Conservation (phyloP, 352 stramenopile genomes). For the Phytophthora rubi region DNA sequence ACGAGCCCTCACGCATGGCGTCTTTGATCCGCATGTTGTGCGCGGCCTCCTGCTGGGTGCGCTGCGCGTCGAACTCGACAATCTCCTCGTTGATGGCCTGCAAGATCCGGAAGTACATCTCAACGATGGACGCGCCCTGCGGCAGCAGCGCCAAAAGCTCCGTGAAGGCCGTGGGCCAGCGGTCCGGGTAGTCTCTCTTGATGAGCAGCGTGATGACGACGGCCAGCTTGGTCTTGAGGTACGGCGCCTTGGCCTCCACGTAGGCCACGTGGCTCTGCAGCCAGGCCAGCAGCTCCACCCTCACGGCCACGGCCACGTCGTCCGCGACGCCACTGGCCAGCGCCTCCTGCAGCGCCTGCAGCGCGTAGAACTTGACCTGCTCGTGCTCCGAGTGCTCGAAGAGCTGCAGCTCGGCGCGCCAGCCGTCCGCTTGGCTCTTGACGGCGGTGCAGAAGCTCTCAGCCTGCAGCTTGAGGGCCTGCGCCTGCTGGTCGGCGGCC, state of each 20-base stretch:
- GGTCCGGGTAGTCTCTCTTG: slow-evolving; percentile 89
- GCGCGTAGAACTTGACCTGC: slow-evolving; percentile 85
- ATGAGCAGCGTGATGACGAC: slow-evolving; percentile 86
- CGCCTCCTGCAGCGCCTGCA: slow-evolving; percentile 78
- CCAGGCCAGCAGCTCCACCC: slow-evolving; percentile 66
- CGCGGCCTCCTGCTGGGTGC: slow-evolving; percentile 58
- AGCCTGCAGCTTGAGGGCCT: slow-evolving; percentile 71
- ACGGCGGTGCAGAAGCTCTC: slow-evolving; percentile 71
- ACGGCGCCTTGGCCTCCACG: slow-evolving; percentile 69
- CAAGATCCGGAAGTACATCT: slow-evolving; percentile 93
- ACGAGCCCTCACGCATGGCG: slow-evolving; percentile 80
- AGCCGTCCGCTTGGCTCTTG: slow-evolving; percentile 59
- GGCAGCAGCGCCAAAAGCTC: slow-evolving; percentile 83
- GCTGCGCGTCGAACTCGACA: slow-evolving; percentile 84
- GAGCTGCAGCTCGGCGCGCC: slow-evolving; percentile 69
- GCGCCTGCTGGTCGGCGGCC: slow-evolving; percentile 47
- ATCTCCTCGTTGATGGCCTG: slow-evolving; percentile 92
- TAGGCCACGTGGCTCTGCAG: slow-evolving; percentile 65
- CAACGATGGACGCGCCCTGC: slow-evolving; percentile 77
- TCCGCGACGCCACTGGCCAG: slow-evolving; percentile 51
- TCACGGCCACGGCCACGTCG: slow-evolving; percentile 55
- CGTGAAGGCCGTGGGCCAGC: slow-evolving; percentile 86
- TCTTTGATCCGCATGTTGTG: slow-evolving; percentile 91
- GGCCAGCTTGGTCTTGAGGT: slow-evolving; percentile 87
- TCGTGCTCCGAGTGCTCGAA: slow-evolving; percentile 72